Evolutionary conservation across 1,284 basidiomycete genomes (phyloP), one percentile per base, ranked within the genome.

Genomic region (Xanthoconium separans): DNA sequence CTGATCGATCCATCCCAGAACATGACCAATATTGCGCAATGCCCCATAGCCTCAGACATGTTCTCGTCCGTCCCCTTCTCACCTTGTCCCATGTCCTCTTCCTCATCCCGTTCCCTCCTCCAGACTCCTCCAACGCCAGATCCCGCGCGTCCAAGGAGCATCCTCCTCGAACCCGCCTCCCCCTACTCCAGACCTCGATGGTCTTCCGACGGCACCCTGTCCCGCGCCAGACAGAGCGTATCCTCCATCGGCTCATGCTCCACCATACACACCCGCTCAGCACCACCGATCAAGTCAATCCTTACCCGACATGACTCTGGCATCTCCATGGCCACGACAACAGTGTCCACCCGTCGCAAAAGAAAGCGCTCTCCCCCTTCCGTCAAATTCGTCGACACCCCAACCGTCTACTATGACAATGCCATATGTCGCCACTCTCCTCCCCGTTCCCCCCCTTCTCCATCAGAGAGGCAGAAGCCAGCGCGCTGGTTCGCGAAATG

Each of bases 331-430:
- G 59, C 59, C 46, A 70, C 72, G 27, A 70, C 65, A 43, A 66
- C 74, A 33, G 54, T 50, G 43, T 60, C 58, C 27, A 47, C 57
- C 16, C 56, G 64, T 37, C 59, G 70, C 12, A 66, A 61, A 51
- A 72, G 62, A 57, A 70, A 58, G 37, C 71, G 70, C 10, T 69
- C 71, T 7, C 61, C 74, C 10, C 64, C 73, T 2, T 78, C 76
- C 18, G 77, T 77, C 22, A 77, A 77, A 60, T 77, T 77, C 57
- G 70, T 76, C 30, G 74, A 75, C 55, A 61, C 67, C 36, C 75
- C 75, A 11, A 77, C 69, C 13, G 60, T 72, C 9, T 65, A 73
- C 53, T 69, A 70, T 56, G 68, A 69, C 40, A 57, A 70, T 36
- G 66, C 61, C 34, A 30, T 58, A 16, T 65, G 65, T 47, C 53